These are phyloP conservation scores for Xylaria polymorpha DNA, from an alignment of 2,329 filamentous ascomycete genomes.

Conservation along the genomic window DNA sequence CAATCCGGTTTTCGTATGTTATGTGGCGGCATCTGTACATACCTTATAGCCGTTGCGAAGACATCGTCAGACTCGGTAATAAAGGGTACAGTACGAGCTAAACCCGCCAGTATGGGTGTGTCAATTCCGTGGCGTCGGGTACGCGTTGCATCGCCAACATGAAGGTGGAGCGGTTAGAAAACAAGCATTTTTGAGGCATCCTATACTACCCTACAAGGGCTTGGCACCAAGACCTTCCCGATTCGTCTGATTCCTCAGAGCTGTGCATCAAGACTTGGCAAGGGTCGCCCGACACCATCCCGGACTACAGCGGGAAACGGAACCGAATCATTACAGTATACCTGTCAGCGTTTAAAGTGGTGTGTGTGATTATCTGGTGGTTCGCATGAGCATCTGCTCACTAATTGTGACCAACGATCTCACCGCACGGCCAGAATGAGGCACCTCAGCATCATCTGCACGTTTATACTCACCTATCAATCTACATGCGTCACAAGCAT, in stretches of 20 bases:
- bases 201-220: conserved; percentile 3
- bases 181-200: conserved; percentile 28
- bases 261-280: conserved; percentile 29
- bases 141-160: conserved; percentile 12
- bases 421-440: conserved; percentile 17
- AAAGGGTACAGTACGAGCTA: conserved; percentile 4
- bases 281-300: conserved; percentile 18
- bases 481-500: background rate
- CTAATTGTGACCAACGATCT: conserved; percentile 23
- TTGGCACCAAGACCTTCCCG: conserved; percentile 33
- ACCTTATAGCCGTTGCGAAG: background rate
- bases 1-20: background rate
- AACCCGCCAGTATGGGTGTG: conserved; percentile 14
- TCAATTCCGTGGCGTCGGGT: conserved; percentile 21
- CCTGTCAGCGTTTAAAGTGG: background rate
- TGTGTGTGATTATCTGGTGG: conserved; percentile 7
- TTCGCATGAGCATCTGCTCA: conserved; percentile 24
- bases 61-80: background rate
- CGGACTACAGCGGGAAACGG: conserved; percentile 12
- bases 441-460: conserved; percentile 15
- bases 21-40: background rate
- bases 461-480: background rate
- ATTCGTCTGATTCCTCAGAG: conserved; percentile 19
- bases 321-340: conserved; percentile 1
- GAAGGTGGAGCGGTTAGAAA: conserved; percentile 12